Percentiles rank a stretch among this genome's conserved stretches.
phyloP scores from a whole-genome alignment of 768 basidiomycete species.

The Psilocybe subaeruginosa region DNA sequence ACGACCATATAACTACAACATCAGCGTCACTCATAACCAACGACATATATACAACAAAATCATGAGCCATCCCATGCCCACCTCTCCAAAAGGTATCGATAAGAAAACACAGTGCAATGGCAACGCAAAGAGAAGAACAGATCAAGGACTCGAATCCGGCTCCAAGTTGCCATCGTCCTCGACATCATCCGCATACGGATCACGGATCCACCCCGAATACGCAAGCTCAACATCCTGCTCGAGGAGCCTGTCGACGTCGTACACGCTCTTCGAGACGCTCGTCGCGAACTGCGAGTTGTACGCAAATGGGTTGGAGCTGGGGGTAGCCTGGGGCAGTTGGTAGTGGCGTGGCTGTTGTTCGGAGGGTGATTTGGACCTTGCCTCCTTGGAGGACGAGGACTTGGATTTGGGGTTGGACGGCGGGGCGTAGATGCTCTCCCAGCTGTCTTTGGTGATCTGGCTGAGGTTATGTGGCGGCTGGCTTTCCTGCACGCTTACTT shows the following conservation, averaged over 20 bases:
- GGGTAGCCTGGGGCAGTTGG: not conserved
- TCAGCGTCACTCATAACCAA: too few relatives aligned
- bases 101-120: not conserved
- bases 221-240: constrained; percentile 55
- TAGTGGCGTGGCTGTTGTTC: not conserved
- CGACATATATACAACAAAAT: too few relatives aligned
- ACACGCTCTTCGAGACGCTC: constrained; percentile 51
- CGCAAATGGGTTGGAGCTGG: constrained; percentile 27
- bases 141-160: not conserved
- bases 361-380: too few relatives aligned
- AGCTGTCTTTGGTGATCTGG: constrained; percentile 30
- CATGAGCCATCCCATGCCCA: too few relatives aligned
- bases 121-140: not conserved
- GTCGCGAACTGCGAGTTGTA: constrained; percentile 61
- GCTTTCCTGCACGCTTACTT: not conserved
- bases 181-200: constrained; percentile 12
- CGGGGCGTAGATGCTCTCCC: constrained; percentile 25
- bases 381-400: not conserved
- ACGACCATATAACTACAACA: too few relatives aligned
- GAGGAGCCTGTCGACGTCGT: constrained; percentile 54
- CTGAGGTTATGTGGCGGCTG: not conserved
- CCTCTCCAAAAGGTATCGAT: too few relatives aligned
- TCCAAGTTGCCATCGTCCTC: not conserved
- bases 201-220: constrained; percentile 48
- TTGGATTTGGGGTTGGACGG: not conserved